Evolutionary conservation across 441 rosid species (phyloP), one percentile per base, ranked within the genome.

Genomic region (Erodium trifolium): DNA sequence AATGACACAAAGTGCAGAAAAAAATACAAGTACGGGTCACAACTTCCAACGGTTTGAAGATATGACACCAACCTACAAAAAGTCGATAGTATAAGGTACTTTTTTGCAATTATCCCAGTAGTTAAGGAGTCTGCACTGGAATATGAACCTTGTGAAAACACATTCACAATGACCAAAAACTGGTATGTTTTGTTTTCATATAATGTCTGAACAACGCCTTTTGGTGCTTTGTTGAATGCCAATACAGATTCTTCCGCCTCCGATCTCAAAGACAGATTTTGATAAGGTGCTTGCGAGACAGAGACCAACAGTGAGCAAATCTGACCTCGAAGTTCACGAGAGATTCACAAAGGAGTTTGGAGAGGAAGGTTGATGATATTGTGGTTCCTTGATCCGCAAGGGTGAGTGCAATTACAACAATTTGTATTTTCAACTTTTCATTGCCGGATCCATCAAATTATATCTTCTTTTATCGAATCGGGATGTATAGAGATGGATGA

Each of bases 261-360:
- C 98, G 0, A 95, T 95, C 69, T 70, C 86, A 0, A 87, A 78
- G 83, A 80, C 84, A 43, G 99, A 95, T 85, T 95, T 95, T 73
- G 98, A 95, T 37, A 92, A 95, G 79, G 98, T 94, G 57, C 97
- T 94, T 71, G 95, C 97, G 10, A 90, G 98, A 82, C 99, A 94
- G 79, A 88, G 82, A 86, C 97, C 98, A 63, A 94, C 99, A 7
- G 99, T 94, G 71, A 90, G 99, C 90, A 92, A 92, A 79, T 13
- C 83, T 27, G 99, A 94, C 82, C 86, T 94, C 53, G 96, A 92
- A 12, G 96, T 94, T 71, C 99, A 92, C 6, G 98, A 92, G 27
- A 23, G 27, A 23, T 23, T 23, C 27, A 23, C 27, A 23, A 23
- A 23, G 27, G 27, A 23, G 27, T 94, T 94, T 80, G 99, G 99